Conservation (phyloP, 2,329 filamentous ascomycete genomes). For the Exophiala phaeomuriformis region DNA sequence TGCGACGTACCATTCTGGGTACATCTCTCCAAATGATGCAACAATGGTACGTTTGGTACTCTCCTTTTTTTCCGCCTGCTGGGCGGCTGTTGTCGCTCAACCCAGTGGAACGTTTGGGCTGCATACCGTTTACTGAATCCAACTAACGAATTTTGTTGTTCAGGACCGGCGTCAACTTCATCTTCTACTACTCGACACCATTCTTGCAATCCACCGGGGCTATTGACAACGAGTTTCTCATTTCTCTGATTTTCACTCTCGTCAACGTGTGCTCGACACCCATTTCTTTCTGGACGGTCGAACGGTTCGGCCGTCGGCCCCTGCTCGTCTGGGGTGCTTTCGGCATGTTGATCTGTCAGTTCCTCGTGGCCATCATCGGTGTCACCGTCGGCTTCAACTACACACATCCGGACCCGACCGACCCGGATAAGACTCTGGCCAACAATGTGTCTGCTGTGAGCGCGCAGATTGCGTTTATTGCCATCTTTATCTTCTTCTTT, state of each 20-base stretch:
- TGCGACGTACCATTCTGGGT: slow-evolving; percentile 63
- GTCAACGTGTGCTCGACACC: slow-evolving; percentile 84
- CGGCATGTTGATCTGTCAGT: slow-evolving; percentile 81
- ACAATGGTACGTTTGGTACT: slow-evolving; percentile 41
- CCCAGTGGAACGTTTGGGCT: no score
- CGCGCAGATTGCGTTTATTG: slow-evolving; percentile 78
- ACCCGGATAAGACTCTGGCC: slow-evolving; percentile 59
- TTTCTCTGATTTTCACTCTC: slow-evolving; percentile 75
- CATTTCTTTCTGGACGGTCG: slow-evolving; percentile 78
- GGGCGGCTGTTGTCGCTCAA: no score
- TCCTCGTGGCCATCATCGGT: slow-evolving; percentile 66
- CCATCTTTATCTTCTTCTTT: slow-evolving; percentile 90
- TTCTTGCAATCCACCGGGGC: slow-evolving; percentile 74
- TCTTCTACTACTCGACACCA: slow-evolving; percentile 75
- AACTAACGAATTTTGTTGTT: background rate
- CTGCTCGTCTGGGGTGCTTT: slow-evolving; percentile 71
- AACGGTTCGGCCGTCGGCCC: slow-evolving; percentile 70
- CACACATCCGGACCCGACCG: slow-evolving; percentile 49
- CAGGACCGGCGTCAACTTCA: slow-evolving; percentile 79
- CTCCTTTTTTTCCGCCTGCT: no score
- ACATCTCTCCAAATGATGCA: slow-evolving; percentile 74
- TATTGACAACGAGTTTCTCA: slow-evolving; percentile 70
- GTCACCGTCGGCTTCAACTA: slow-evolving; percentile 23
- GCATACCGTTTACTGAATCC: background rate
- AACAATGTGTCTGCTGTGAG: slow-evolving; percentile 39